Conservation (phyloP, 306 rosid genomes). For the Potentilla sterilis region DNA sequence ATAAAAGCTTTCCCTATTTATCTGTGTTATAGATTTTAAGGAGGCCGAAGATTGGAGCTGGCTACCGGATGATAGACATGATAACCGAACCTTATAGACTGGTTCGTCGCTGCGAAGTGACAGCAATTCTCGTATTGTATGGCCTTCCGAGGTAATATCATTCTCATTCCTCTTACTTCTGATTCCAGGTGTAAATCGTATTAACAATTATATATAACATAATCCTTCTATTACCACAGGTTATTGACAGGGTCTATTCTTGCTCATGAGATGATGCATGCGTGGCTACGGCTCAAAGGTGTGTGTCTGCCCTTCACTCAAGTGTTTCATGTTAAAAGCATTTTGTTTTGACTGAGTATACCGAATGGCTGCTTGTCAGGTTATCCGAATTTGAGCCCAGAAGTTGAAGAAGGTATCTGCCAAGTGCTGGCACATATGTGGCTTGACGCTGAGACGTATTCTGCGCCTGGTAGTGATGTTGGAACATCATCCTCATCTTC, state of each 20-base stretch:
- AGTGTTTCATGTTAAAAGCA: background rate
- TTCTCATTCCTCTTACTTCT: background rate
- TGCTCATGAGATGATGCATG: constrained; percentile 99
- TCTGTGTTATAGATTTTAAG: constrained; percentile 54
- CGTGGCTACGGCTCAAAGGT: constrained; percentile 99
- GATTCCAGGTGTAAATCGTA: constrained; percentile 2
- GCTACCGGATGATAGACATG: constrained; percentile 73
- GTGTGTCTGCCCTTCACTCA: constrained; percentile 20
- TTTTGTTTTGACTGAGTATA: background rate
- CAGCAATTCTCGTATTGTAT: constrained; percentile 89
- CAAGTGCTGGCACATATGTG: constrained; percentile 97
- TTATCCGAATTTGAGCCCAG: constrained; percentile 75
- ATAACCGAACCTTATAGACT: constrained; percentile 84
- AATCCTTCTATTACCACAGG: constrained; percentile 42
- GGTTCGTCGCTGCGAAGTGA: constrained; percentile 83
- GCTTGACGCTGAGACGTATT: constrained; percentile 79
- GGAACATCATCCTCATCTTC: constrained; percentile 60
- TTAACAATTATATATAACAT: constrained; percentile 17
- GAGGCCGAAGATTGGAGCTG: constrained; percentile 83
- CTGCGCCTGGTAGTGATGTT: constrained; percentile 43
- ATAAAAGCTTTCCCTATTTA: constrained; percentile 10
- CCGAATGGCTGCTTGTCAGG: constrained; percentile 46
- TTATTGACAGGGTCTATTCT: constrained; percentile 90
- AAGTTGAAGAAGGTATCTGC: constrained; percentile 99
- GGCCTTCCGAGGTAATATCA: constrained; percentile 88